Conservation (phyloP, 2,329 filamentous ascomycete genomes). For the Xylaria sp. region DNA sequence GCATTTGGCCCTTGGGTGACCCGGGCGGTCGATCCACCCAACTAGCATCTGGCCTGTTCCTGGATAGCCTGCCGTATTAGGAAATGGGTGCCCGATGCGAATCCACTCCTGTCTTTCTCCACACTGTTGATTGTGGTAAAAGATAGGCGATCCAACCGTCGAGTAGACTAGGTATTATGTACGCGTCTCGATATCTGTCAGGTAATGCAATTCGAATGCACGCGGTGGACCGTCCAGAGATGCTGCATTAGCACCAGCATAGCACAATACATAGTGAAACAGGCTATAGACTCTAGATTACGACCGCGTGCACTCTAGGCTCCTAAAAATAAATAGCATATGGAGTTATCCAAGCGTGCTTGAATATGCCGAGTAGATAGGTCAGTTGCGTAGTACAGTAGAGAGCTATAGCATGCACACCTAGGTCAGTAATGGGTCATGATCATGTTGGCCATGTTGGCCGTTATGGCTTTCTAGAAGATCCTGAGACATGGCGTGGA, state of each 20-base stretch:
- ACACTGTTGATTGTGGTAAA: slow-evolving; percentile 26
- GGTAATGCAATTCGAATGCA: slow-evolving; percentile 27
- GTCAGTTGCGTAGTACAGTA: background rate
- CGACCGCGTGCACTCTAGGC: slow-evolving; percentile 28
- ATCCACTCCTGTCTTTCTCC: slow-evolving; percentile 13
- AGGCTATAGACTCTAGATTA: slow-evolving; percentile 35
- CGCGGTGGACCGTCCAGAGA: slow-evolving; percentile 18
- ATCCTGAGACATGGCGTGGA: slow-evolving; percentile 4
- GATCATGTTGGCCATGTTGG: background rate
- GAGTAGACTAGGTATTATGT: slow-evolving; percentile 1
- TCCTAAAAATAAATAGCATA: slow-evolving; percentile 33
- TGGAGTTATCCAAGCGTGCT: background rate
- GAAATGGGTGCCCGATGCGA: slow-evolving; percentile 30
- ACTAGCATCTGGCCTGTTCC: slow-evolving; percentile 32
- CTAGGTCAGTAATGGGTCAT: background rate
- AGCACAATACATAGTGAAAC: slow-evolving; percentile 46
- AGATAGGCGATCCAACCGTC: slow-evolving; percentile 25
- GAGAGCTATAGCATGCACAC: too few relatives aligned
- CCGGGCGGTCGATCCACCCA: slow-evolving; percentile 40
- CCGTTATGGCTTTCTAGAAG: slow-evolving; percentile 18
- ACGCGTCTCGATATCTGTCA: slow-evolving; percentile 25
- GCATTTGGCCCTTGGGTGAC: slow-evolving; percentile 37
- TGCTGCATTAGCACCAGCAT: slow-evolving; percentile 40
- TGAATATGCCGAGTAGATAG: background rate
- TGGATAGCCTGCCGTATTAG: slow-evolving; percentile 34